These are phyloP conservation scores for Russula earlei DNA, from an alignment of 768 basidiomycete species.

Conservation along the genomic window DNA sequence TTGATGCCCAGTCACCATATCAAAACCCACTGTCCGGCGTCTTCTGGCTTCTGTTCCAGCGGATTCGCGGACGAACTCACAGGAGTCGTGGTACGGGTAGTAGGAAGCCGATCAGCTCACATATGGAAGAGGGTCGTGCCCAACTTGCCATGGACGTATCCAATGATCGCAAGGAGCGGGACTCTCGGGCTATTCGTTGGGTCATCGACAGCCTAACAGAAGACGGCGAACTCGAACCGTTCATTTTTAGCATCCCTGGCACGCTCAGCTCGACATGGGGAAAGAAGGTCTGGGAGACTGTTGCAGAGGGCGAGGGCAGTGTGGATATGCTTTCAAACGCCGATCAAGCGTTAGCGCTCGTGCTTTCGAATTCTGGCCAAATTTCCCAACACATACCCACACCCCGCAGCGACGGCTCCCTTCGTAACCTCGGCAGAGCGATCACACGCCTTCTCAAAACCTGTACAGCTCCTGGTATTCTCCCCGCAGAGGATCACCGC, in stretches of 20 bases:
- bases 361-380: neutral
- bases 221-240: constrained; percentile 1
- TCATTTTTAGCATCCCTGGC: constrained; percentile 1
- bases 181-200: constrained; percentile 3
- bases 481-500: neutral
- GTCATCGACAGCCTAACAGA: constrained; percentile 4
- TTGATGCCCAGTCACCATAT: constrained; percentile 12
- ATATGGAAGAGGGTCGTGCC: constrained; percentile 5
- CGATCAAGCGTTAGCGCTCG: neutral
- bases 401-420: neutral
- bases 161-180: neutral
- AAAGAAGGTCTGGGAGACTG: neutral
- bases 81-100: neutral
- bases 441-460: constrained; percentile 12
- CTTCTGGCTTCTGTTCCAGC: constrained; percentile 9
- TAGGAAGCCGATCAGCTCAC: neutral
- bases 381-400: too few relatives aligned
- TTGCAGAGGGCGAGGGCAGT: neutral
- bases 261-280: constrained; percentile 2
- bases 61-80: neutral
- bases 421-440: constrained; percentile 1
- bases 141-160: constrained; percentile 9
- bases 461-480: constrained; percentile 8
- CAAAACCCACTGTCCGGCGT: constrained; percentile 9
- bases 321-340: neutral